Evolutionary conservation across 2,329 filamentous ascomycete species (phyloP).

Genomic region (Penicillium sp.): DNA sequence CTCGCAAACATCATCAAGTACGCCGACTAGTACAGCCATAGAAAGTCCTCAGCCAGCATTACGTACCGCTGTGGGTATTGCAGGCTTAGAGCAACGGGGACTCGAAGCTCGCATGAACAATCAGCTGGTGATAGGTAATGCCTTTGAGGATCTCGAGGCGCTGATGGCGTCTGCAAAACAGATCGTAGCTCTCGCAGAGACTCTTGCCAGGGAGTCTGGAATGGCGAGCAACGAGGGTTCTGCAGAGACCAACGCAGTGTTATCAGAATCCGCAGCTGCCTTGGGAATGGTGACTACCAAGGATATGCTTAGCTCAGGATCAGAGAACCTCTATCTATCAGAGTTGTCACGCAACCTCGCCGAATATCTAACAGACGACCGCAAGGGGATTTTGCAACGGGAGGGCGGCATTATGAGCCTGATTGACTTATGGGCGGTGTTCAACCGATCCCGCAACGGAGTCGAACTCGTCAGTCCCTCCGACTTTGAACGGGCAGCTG

Average conservation of each 20-base stretch:
- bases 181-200: slow-evolving; percentile 87
- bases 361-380: slow-evolving; percentile 85
- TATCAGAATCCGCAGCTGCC: slow-evolving; percentile 78
- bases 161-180: slow-evolving; percentile 98
- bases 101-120: slow-evolving; percentile 87
- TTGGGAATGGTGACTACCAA: slow-evolving; percentile 90
- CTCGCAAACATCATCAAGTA: slow-evolving; percentile 33
- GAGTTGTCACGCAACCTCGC: slow-evolving; percentile 81
- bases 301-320: slow-evolving; percentile 80
- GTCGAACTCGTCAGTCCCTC: slow-evolving; percentile 90
- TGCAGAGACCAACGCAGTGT: slow-evolving; percentile 68
- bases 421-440: slow-evolving; percentile 89
- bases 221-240: slow-evolving; percentile 58
- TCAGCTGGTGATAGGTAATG: slow-evolving; percentile 84
- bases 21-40: slow-evolving; percentile 23
- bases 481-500: slow-evolving; percentile 87
- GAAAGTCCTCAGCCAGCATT: slow-evolving; percentile 25
- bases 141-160: slow-evolving; percentile 94
- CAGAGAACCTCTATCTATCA: slow-evolving; percentile 84
- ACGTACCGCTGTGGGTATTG: slow-evolving; percentile 73
- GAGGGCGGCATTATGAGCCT: slow-evolving; percentile 86
- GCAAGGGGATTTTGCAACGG: slow-evolving; percentile 70
- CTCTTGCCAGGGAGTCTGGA: slow-evolving; percentile 68
- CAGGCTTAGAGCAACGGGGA: slow-evolving; percentile 82
- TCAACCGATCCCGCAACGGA: slow-evolving; percentile 88